Evolutionary conservation across 345 rosid species (phyloP).

Genomic region (Salix exigua): DNA sequence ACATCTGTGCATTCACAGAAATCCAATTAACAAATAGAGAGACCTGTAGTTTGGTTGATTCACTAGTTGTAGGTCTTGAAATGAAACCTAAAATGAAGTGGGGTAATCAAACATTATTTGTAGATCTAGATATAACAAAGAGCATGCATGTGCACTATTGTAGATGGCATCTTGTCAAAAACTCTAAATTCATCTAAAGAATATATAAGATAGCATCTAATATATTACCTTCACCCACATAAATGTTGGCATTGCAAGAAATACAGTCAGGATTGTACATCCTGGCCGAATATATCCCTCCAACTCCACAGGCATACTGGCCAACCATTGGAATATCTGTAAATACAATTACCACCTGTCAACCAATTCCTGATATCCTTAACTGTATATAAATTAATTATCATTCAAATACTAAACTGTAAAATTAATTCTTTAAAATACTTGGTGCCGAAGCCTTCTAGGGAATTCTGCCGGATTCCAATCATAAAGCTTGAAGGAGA

Average conservation of each 20-base stretch:
- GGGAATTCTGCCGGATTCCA: slow-evolving; percentile 99
- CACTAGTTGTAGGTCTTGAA: background rate
- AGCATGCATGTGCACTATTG: background rate
- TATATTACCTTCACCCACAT: slow-evolving; percentile 82
- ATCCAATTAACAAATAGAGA: background rate
- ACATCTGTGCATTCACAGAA: background rate
- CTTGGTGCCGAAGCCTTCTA: slow-evolving; percentile 98
- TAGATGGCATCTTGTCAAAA: background rate
- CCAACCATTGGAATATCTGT: slow-evolving; percentile 94
- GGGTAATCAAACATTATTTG: background rate
- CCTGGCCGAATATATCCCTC: slow-evolving; percentile 98
- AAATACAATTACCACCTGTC: slow-evolving; percentile 26
- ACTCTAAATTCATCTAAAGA: background rate
- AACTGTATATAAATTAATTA: slow-evolving; percentile 6
- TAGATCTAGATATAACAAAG: background rate
- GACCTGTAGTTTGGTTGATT: background rate
- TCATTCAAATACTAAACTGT: slow-evolving; percentile 60
- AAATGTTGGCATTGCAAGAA: slow-evolving; percentile 73
- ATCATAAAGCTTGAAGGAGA: slow-evolving; percentile 96
- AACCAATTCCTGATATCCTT: slow-evolving; percentile 28
- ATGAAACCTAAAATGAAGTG: background rate
- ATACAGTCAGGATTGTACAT: slow-evolving; percentile 85
- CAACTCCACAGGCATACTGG: slow-evolving; percentile 94
- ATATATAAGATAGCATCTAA: background rate
- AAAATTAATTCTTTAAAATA: slow-evolving; percentile 56